Evolutionary conservation across 2,329 filamentous ascomycete genomes (phyloP).

Genomic region (Aulographum hederae): DNA sequence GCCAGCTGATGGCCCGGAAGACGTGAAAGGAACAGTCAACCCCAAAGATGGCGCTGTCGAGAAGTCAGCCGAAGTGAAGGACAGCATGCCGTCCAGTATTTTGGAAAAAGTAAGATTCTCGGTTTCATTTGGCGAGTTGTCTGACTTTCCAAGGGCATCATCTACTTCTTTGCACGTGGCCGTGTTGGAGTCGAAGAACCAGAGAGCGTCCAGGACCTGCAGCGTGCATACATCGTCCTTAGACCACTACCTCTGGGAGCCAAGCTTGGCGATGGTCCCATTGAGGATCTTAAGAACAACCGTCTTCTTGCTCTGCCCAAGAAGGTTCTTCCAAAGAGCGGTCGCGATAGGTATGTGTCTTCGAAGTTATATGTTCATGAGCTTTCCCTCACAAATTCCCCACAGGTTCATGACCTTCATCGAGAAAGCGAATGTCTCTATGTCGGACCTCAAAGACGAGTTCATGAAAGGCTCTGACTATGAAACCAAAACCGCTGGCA

Average conservation of each 20-base stretch:
- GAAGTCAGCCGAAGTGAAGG: conserved; percentile 30
- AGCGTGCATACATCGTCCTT: conserved; percentile 63
- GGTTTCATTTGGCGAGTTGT: too few species aligned
- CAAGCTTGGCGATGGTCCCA: conserved; percentile 41
- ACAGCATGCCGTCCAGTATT: conserved; percentile 39
- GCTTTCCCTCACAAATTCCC: too few species aligned
- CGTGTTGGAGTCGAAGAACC: conserved; percentile 58
- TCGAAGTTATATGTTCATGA: too few species aligned
- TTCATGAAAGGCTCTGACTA: conserved; percentile 54
- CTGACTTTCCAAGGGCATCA: conserved; percentile 76
- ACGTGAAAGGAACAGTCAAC: not conserved
- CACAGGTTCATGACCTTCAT: conserved; percentile 71
- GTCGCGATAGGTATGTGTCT: too few species aligned
- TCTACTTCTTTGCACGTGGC: conserved; percentile 79
- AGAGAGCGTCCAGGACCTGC: conserved; percentile 50
- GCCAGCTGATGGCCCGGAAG: too few species aligned
- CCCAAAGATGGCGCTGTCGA: conserved; percentile 22
- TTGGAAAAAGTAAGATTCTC: too few species aligned
- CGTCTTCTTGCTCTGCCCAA: conserved; percentile 67
- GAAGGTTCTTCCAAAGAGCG: conserved; percentile 55
- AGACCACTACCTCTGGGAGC: conserved; percentile 53
- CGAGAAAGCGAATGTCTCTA: conserved; percentile 49
- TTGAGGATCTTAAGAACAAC: conserved; percentile 41
- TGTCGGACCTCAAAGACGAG: conserved; percentile 51
- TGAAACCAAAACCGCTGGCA: conserved; percentile 56